phyloP scores from a whole-genome alignment of 192 early-diverging fungal genomes.

The Backusella sp. region DNA sequence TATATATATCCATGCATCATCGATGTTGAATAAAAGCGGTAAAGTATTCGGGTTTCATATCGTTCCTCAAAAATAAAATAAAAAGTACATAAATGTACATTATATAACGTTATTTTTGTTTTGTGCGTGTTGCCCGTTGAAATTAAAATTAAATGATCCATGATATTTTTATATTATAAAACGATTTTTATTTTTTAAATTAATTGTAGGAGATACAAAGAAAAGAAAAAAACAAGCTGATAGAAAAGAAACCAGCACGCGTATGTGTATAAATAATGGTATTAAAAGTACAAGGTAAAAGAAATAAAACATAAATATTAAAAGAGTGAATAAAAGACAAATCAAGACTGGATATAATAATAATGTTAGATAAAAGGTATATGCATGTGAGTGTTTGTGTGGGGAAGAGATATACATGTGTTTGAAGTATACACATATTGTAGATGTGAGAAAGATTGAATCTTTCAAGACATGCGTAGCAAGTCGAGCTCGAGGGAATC shows the following conservation, averaged over 20 bases:
- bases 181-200: constrained; percentile 1
- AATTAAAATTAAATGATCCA: neutral
- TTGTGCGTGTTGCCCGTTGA: neutral
- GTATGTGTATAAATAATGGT: neutral
- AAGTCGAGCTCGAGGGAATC: constrained; percentile 24
- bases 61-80: neutral
- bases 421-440: neutral
- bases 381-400: neutral
- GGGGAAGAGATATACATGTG: neutral
- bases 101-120: neutral
- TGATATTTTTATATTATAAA: neutral
- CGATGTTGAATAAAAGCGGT: too few relatives aligned
- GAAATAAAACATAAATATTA: neutral
- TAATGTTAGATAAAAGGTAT: neutral
- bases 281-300: neutral
- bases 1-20: too few relatives aligned
- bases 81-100: neutral
- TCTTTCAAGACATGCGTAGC: neutral
- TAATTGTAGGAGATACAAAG: neutral
- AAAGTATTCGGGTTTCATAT: neutral
- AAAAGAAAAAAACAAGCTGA: neutral
- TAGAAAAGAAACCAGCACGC: neutral
- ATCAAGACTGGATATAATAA: neutral
- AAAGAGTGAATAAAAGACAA: constrained; percentile 4
- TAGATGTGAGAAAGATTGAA: neutral